A percentile compares a stretch with the other conserved stretches of the same genome.
These are phyloP conservation scores for Lodderomyces beijingensis DNA, from an alignment of 1,139 yeast genomes.

Conservation along the genomic window DNA sequence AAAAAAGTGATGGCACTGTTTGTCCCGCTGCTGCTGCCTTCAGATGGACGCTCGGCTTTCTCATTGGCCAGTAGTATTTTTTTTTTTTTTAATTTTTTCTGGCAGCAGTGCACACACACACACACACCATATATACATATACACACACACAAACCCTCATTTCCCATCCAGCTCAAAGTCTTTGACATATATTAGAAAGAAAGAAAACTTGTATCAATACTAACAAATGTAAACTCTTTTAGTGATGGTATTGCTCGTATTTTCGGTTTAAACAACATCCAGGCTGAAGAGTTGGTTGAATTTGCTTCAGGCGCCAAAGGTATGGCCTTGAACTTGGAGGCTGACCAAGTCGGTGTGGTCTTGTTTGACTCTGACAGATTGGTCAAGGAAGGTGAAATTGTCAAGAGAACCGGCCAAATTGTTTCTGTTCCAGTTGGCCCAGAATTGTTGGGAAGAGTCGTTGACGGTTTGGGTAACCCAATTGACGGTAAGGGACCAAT, in stretches of 20 bases:
- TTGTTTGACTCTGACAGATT: constrained; percentile 98
- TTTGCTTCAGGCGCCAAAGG: constrained; percentile 99
- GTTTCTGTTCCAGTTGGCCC: constrained; percentile 99
- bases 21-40: constrained; percentile 1
- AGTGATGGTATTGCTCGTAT: constrained; percentile 99
- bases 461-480: constrained; percentile 99
- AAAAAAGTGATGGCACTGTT: too few relatives aligned
- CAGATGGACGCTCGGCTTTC: constrained; percentile 3
- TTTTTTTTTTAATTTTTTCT: constrained; percentile 2
- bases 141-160: constrained; percentile 1
- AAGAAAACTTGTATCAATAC: constrained; percentile 13
- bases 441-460: constrained; percentile 97
- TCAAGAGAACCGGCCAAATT: constrained; percentile 99
- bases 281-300: constrained; percentile 99
- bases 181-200: too few relatives aligned
- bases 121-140: constrained; percentile 3
- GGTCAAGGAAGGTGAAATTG: constrained; percentile 99
- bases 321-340: constrained; percentile 99
- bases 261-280: constrained; percentile 98
- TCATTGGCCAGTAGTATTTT: constrained; percentile 5
- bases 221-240: constrained; percentile 17
- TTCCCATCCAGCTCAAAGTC: too few relatives aligned
- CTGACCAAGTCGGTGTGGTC: constrained; percentile 99
- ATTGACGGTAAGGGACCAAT: constrained; percentile 99
- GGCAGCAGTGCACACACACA: constrained; percentile 3